These are phyloP conservation scores for Daldinia loculata DNA, from an alignment of 495 filamentous ascomycete species.

Conservation along the genomic window DNA sequence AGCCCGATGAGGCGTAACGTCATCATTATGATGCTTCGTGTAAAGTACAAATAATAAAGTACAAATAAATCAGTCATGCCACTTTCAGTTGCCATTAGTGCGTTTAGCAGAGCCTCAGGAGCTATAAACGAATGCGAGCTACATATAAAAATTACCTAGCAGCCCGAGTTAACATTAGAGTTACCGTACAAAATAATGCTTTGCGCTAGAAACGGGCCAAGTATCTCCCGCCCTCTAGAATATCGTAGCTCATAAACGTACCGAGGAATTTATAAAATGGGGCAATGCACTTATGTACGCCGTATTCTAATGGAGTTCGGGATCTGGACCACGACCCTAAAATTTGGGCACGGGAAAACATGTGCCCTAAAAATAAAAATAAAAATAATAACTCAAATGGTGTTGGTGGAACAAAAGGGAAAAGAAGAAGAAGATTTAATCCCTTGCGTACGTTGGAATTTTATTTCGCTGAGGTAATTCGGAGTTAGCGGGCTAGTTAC, in stretches of 20 bases:
- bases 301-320: constrained; percentile 26
- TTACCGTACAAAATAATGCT: background rate
- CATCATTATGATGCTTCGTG: constrained; percentile 29
- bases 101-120: constrained; percentile 37
- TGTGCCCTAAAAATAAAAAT: background rate
- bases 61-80: constrained; percentile 27
- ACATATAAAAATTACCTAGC: background rate
- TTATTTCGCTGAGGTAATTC: constrained; percentile 12
- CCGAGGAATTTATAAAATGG: constrained; percentile 7
- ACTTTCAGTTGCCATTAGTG: constrained; percentile 22
- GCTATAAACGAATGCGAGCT: background rate
- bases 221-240: constrained; percentile 14
- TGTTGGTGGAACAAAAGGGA: background rate
- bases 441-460: background rate
- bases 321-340: constrained; percentile 6
- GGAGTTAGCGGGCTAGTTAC: constrained; percentile 28
- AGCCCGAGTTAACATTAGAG: background rate
- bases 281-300: background rate
- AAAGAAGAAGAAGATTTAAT: background rate
- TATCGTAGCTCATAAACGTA: background rate
- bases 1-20: constrained; percentile 8
- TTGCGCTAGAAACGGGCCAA: constrained; percentile 18
- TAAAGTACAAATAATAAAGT: no score
- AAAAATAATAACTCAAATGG: background rate
- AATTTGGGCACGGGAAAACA: background rate